phyloP scores from a whole-genome alignment of 495 filamentous ascomycete species.

The Bacidia rubella region DNA sequence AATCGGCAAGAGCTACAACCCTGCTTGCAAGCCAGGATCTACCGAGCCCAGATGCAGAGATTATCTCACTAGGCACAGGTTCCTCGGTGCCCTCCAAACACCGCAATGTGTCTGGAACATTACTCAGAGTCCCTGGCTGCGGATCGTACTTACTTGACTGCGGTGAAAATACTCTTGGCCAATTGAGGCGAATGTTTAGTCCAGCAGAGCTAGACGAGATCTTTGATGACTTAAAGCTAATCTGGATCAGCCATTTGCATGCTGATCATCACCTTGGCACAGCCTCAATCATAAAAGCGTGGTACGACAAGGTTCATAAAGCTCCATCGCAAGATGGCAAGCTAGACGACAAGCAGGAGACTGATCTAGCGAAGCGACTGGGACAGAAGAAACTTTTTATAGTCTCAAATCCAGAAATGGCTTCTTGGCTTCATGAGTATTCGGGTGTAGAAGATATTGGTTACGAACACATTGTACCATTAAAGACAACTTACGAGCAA shows the following conservation, averaged over 20 bases:
- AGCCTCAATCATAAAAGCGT: slow-evolving; percentile 61
- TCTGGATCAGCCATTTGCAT: slow-evolving; percentile 93
- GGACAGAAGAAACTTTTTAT: slow-evolving; percentile 38
- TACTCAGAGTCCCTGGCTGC: slow-evolving; percentile 67
- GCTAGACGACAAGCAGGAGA: not conserved
- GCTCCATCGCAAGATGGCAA: not conserved
- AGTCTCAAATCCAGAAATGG: slow-evolving; percentile 50
- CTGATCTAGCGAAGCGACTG: slow-evolving; percentile 24
- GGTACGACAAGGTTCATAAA: slow-evolving; percentile 43
- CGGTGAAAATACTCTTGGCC: slow-evolving; percentile 89
- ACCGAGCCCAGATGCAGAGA: slow-evolving; percentile 59
- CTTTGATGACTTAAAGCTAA: slow-evolving; percentile 60
- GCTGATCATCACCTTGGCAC: slow-evolving; percentile 93
- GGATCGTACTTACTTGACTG: slow-evolving; percentile 83
- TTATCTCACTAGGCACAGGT: slow-evolving; percentile 80
- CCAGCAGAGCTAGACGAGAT: slow-evolving; percentile 49
- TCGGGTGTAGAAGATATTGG: slow-evolving; percentile 63
- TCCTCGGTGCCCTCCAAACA: slow-evolving; percentile 82
- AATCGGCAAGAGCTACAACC: slow-evolving; percentile 23
- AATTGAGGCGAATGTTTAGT: slow-evolving; percentile 61
- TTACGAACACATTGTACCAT: slow-evolving; percentile 41
- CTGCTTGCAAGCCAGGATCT: slow-evolving; percentile 34
- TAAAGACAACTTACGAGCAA: slow-evolving; percentile 18
- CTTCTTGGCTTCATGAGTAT: slow-evolving; percentile 65
- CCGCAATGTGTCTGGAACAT: slow-evolving; percentile 83